A percentile compares a stretch with the other conserved stretches of the same genome.
phyloP scores from a whole-genome alignment of 768 basidiomycete species.

The Infundibulicybe gibba region DNA sequence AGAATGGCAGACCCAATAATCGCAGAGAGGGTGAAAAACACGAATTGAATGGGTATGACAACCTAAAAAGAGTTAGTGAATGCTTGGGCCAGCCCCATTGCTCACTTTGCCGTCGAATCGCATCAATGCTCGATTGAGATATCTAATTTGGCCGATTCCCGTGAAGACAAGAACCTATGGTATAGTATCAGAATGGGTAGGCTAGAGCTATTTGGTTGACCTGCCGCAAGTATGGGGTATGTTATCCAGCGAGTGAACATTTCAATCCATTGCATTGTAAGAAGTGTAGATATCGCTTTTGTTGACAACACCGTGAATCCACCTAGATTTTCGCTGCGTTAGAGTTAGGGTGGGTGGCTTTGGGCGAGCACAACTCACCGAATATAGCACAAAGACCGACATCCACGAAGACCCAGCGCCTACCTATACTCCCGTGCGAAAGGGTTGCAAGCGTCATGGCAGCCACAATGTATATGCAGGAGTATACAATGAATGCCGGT shows the following conservation, averaged over 20 bases:
- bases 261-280: conserved; percentile 73
- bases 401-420: conserved; percentile 75
- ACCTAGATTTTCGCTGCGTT: conserved; percentile 36
- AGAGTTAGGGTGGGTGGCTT: conserved; percentile 1
- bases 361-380: conserved; percentile 36
- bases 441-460: conserved; percentile 60
- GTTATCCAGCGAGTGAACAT: conserved; percentile 82
- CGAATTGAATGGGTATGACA: conserved; percentile 94
- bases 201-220: conserved; percentile 1
- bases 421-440: conserved; percentile 62
- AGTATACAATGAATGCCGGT: conserved; percentile 72
- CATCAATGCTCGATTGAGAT: conserved; percentile 85
- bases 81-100: not conserved
- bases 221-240: conserved; percentile 72
- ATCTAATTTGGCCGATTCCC: conserved; percentile 81
- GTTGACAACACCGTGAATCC: conserved; percentile 94
- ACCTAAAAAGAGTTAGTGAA: conserved; percentile 38
- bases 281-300: conserved; percentile 84
- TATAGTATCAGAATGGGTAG: conserved; percentile 6
- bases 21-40: conserved; percentile 89
- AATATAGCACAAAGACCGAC: conserved; percentile 85
- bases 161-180: conserved; percentile 64
- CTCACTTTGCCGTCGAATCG: conserved; percentile 87
- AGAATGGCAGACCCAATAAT: conserved; percentile 92
- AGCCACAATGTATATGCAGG: conserved; percentile 54